A percentile compares a stretch with the other conserved stretches of the same genome.
Evolutionary conservation across 257 asterid species (phyloP).

Genomic region (Ligustrum vulgare): DNA sequence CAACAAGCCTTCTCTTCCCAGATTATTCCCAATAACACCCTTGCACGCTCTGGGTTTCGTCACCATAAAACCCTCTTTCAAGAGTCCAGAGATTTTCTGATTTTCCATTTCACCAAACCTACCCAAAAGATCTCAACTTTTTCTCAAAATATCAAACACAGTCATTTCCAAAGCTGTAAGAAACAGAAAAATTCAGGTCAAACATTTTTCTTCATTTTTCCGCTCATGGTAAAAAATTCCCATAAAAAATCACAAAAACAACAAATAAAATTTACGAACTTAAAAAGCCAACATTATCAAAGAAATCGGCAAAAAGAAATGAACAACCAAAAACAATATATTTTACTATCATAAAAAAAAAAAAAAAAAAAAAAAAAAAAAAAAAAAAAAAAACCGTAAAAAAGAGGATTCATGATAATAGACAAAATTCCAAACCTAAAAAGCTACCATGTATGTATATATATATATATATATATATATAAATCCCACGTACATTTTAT

Average conservation of each 20-base stretch:
- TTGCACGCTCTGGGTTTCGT: slow-evolving; percentile 16
- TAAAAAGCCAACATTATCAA: too few relatives aligned
- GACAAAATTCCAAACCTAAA: neutral
- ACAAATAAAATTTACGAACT: neutral
- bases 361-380: too few relatives aligned
- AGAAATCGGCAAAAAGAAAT: slow-evolving; percentile 15
- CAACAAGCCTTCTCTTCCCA: slow-evolving; percentile 21
- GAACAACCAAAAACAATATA: slow-evolving; percentile 17
- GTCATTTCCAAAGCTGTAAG: slow-evolving; percentile 36
- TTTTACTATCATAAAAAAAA: neutral
- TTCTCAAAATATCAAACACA: slow-evolving; percentile 30
- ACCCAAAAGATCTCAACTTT: slow-evolving; percentile 42
- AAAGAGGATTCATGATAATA: too few relatives aligned
- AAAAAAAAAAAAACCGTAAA: too few relatives aligned
- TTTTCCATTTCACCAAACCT: slow-evolving; percentile 46
- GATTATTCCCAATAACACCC: slow-evolving; percentile 28
- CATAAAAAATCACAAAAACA: slow-evolving; percentile 15
- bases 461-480: neutral
- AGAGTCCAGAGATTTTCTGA: slow-evolving; percentile 38
- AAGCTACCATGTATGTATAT: neutral
- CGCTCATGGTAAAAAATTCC: neutral
- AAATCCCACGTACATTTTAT: neutral
- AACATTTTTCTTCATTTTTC: slow-evolving; percentile 15
- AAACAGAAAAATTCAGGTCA: slow-evolving; percentile 28
- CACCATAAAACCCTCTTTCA: slow-evolving; percentile 29